Evolutionary conservation across 768 basidiomycete species (phyloP).

Genomic region (Suillus placidus): DNA sequence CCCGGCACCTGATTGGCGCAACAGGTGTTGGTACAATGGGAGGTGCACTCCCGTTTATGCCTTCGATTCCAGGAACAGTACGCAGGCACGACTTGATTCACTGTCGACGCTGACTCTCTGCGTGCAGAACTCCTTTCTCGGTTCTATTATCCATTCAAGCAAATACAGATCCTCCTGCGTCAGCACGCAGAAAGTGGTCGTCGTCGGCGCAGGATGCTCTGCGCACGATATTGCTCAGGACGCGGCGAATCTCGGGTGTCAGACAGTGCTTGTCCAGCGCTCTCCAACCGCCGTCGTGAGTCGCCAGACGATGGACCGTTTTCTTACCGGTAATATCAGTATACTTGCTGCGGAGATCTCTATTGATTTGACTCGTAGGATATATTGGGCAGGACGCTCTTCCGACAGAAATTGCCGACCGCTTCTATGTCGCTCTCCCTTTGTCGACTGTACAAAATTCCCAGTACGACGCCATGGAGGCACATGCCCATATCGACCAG

Average conservation of each 20-base stretch:
- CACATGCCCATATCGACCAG: constrained; percentile 10
- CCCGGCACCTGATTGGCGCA: constrained; percentile 10
- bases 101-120: neutral
- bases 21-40: constrained; percentile 9
- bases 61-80: constrained; percentile 7
- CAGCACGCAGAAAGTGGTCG: constrained; percentile 4
- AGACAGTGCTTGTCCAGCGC: constrained; percentile 13
- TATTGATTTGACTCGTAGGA: neutral
- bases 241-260: constrained; percentile 8
- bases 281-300: constrained; percentile 15
- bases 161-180: neutral
- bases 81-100: neutral
- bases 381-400: constrained; percentile 15
- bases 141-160: constrained; percentile 7
- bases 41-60: constrained; percentile 2
- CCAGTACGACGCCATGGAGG: neutral
- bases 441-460: constrained; percentile 7
- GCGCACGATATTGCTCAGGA: constrained; percentile 19
- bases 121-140: constrained; percentile 6
- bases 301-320: constrained; percentile 11
- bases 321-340: constrained; percentile 9
- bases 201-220: constrained; percentile 19
- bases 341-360: neutral
- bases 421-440: constrained; percentile 15
- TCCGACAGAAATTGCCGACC: constrained; percentile 16